phyloP scores from a whole-genome alignment of 805 yeast species.

The Cyberlindnera euphorbiiphila region DNA sequence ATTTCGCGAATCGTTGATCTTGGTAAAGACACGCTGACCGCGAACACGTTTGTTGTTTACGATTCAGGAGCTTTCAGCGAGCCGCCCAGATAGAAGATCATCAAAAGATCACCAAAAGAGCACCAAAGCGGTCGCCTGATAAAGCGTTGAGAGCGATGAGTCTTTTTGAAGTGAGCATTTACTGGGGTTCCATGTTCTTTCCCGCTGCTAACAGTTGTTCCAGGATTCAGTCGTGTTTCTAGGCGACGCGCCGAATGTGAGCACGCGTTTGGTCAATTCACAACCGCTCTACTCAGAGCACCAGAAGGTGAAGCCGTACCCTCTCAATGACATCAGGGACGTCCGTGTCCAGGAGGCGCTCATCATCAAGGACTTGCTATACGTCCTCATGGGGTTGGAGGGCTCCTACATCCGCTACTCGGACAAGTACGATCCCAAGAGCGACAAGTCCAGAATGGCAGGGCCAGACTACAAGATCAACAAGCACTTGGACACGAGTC shows the following conservation, averaged over 20 bases:
- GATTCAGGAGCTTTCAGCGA: no score
- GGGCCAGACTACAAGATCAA: constrained; percentile 80
- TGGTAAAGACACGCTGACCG: no score
- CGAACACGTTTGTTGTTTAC: constrained; percentile 7
- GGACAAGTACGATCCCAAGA: constrained; percentile 50
- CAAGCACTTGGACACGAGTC: constrained; percentile 66
- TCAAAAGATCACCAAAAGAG: background rate
- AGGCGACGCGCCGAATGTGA: constrained; percentile 23
- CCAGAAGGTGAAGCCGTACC: constrained; percentile 38
- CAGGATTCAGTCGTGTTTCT: constrained; percentile 28
- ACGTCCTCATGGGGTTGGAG: constrained; percentile 67
- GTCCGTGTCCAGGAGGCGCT: constrained; percentile 66
- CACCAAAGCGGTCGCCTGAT: no score
- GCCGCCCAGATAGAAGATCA: no score
- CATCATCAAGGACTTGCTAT: constrained; percentile 64
- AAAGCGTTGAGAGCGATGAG: no score
- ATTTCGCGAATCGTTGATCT: no score
- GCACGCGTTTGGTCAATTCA: constrained; percentile 30
- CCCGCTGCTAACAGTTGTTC: no score
- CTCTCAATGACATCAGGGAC: constrained; percentile 44
- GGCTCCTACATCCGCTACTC: constrained; percentile 73
- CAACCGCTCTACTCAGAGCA: constrained; percentile 32
- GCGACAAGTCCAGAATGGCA: constrained; percentile 37
- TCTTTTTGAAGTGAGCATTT: constrained; percentile 6
- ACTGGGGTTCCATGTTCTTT: no score